phyloP scores from a whole-genome alignment of 2,329 filamentous ascomycete species.

The Daldinia sp. region DNA sequence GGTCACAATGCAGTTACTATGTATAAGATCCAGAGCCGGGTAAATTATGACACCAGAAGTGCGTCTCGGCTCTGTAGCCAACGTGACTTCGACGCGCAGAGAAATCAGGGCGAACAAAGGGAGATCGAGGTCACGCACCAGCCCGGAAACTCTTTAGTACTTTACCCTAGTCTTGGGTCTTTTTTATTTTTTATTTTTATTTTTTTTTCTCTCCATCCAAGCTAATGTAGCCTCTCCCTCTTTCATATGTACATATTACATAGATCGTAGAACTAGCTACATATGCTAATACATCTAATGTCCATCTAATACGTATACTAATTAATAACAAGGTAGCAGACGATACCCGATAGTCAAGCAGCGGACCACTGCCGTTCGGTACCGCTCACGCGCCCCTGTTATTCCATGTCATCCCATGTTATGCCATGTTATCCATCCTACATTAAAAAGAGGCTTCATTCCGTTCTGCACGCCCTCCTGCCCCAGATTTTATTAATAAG shows the following conservation, averaged over 20 bases:
- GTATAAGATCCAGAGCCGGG: slow-evolving; percentile 33
- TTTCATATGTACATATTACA: neutral
- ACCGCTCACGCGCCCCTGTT: slow-evolving; percentile 27
- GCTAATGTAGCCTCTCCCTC: slow-evolving; percentile 14
- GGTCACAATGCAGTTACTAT: slow-evolving; percentile 29
- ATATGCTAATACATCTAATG: no score
- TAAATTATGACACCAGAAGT: slow-evolving; percentile 32
- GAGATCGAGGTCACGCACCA: slow-evolving; percentile 27
- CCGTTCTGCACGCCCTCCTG: slow-evolving; percentile 13
- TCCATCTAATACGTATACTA: neutral
- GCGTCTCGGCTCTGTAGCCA: slow-evolving; percentile 15
- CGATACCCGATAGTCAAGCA: slow-evolving; percentile 32
- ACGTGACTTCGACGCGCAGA: neutral
- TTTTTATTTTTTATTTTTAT: neutral
- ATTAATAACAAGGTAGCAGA: neutral
- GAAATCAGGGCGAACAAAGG: slow-evolving; percentile 16
- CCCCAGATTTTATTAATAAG: slow-evolving; percentile 35
- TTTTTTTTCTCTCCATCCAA: neutral
- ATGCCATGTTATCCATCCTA: slow-evolving; percentile 30
- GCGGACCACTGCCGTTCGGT: slow-evolving; percentile 30
- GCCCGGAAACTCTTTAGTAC: slow-evolving; percentile 27
- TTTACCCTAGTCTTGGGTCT: neutral
- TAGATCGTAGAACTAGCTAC: neutral
- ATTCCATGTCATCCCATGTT: no score
- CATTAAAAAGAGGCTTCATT: slow-evolving; percentile 29